These are phyloP conservation scores for Nematocida displodere DNA, from an alignment of 371 early-diverging fungal genomes.

Conservation along the genomic window DNA sequence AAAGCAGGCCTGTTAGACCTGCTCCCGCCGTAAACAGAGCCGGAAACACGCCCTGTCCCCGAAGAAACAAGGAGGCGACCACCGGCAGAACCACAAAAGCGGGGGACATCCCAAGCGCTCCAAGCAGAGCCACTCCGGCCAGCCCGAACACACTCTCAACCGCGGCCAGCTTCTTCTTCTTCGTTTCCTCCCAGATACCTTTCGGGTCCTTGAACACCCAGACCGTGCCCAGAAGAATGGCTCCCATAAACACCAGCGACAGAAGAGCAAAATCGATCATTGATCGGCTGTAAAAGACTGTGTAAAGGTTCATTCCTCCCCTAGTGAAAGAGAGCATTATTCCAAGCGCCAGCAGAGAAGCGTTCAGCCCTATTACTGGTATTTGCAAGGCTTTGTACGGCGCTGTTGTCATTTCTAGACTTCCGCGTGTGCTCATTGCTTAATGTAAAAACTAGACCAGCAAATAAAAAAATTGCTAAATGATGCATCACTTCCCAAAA, in stretches of 20 bases:
- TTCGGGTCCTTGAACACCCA: not conserved
- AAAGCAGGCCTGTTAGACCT: not conserved
- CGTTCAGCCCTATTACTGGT: no score
- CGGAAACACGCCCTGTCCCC: not conserved
- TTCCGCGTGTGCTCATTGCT: no score
- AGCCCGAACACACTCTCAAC: slow-evolving; percentile 1
- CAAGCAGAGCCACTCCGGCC: not conserved
- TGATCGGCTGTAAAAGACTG: no score
- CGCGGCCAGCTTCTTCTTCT: not conserved
- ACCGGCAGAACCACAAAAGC: not conserved
- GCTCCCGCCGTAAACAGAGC: not conserved
- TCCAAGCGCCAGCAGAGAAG: no score
- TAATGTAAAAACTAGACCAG: no score
- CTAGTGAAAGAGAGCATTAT: no score
- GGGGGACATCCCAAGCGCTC: not conserved
- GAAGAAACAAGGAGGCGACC: not conserved
- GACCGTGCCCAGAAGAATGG: not conserved
- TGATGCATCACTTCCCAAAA: no score
- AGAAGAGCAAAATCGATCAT: not conserved
- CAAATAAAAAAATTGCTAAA: no score
- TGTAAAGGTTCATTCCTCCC: no score
- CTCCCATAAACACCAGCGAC: not conserved
- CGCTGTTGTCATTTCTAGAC: no score
- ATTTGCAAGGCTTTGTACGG: no score
- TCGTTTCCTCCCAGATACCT: not conserved